Evolutionary conservation across 108 stramenopile genomes (phyloP), one percentile per base, ranked within the genome.

Genomic region (Nitzschia sp.): DNA sequence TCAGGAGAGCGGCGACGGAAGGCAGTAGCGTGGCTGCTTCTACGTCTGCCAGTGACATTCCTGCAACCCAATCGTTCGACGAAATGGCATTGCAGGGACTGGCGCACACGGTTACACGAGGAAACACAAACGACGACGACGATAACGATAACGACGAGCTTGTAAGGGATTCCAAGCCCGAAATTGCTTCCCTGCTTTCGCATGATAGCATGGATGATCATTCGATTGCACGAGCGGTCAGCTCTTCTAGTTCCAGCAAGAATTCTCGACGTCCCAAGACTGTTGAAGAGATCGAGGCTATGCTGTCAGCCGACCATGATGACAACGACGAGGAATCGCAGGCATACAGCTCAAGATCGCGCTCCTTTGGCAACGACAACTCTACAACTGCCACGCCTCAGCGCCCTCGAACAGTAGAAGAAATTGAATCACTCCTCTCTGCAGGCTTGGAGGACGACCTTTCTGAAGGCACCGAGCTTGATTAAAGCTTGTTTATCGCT

Each of bases 201-300:
- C 23, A 38, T 34, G 69, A 71, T 34, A 62, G 59, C 0, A 36
- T 71, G 53, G 69, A 62, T 53, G 60, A 62, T 16, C 2, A 61
- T 21, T 29, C 64, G 11, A 41, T 53, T 45, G 25, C 19, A 38
- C n/a, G 38, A 26, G 19, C 61, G 0, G 45, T 27, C 31, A 41
- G 27, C 2, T 38, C 53, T 22, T 64, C 63, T 31, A 17, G 36
- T 46, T 31, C 53, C 26, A 61, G 30, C 19, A 56, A 9, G 38
- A 33, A 56, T 34, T 58, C 73, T 1, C 45, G 36, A 58, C 25
- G 54, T 16, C 65, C 64, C 36, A 33, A 65, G 33, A 73, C 73
- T 19, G 73, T 73, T 5, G 73, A 55, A 4, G 73, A 73, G 25
- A 73, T 73, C 34, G 73, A 73, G 30, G 73, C 73, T 21, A 45